These are phyloP conservation scores for Synchytrium microbalum DNA, from an alignment of 371 early-diverging fungal genomes.

Conservation along the genomic window DNA sequence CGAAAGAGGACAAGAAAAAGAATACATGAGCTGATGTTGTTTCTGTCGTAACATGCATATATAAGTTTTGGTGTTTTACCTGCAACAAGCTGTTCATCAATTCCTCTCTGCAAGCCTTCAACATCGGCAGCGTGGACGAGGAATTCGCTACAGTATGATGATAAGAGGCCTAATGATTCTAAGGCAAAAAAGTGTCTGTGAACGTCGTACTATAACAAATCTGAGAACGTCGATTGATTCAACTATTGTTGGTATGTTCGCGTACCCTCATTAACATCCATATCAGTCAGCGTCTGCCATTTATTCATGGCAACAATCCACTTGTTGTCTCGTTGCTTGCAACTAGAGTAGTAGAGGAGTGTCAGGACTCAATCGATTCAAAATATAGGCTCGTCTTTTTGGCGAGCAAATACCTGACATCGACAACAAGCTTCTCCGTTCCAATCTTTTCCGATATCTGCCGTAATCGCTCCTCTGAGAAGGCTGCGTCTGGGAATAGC, in stretches of 20 bases:
- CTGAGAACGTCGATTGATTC: neutral
- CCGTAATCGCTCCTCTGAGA: constrained; percentile 57
- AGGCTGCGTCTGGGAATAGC: constrained; percentile 75
- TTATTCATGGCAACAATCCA: constrained; percentile 95
- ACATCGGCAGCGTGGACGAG: constrained; percentile 96
- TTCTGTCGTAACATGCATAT: no score
- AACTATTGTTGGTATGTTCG: neutral
- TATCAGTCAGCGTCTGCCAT: constrained; percentile 92
- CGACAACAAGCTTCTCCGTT: constrained; percentile 78
- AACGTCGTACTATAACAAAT: constrained; percentile 9
- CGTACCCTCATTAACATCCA: constrained; percentile 64
- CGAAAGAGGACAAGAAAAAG: no score
- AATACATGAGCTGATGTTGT: no score
- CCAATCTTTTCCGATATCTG: constrained; percentile 58
- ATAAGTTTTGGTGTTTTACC: no score
- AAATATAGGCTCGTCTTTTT: no score
- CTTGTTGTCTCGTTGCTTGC: constrained; percentile 57
- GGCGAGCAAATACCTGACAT: constrained; percentile 76
- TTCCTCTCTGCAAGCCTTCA: constrained; percentile 90
- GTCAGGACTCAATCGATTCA: neutral
- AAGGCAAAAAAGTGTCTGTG: constrained; percentile 10
- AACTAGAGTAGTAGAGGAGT: constrained; percentile 40
- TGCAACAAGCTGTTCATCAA: constrained; percentile 79
- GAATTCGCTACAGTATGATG: constrained; percentile 86
- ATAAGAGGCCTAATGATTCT: constrained; percentile 31